Evolutionary conservation across 371 early-diverging fungal species (phyloP).

Genomic region (Saksenaea oblongispora): DNA sequence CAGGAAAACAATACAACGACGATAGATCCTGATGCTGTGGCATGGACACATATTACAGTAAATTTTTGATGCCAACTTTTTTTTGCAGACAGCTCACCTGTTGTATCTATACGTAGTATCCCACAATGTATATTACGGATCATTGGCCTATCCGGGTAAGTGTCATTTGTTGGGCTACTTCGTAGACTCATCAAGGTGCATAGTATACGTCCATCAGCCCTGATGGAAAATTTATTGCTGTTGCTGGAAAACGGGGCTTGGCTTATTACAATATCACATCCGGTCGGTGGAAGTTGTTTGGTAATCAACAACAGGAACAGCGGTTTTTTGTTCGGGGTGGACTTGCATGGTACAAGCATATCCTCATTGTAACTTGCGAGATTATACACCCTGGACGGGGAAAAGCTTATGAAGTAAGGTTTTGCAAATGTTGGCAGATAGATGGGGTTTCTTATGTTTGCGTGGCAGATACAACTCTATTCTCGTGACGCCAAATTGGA

Average conservation of each 20-base stretch:
- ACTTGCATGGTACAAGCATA: slow-evolving; percentile 76
- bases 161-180: not conserved
- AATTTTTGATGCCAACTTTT: not conserved
- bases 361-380: slow-evolving; percentile 70
- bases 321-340: slow-evolving; percentile 75
- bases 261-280: slow-evolving; percentile 76
- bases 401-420: slow-evolving; percentile 63
- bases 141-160: slow-evolving; percentile 85
- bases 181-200: not conserved
- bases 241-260: slow-evolving; percentile 81
- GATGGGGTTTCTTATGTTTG: not conserved
- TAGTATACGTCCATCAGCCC: slow-evolving; percentile 68
- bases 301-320: slow-evolving; percentile 84
- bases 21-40: slow-evolving; percentile 72
- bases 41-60: slow-evolving; percentile 80
- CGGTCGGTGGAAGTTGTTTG: slow-evolving; percentile 85
- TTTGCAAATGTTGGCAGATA: not conserved
- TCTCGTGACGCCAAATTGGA: slow-evolving; percentile 81
- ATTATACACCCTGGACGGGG: slow-evolving; percentile 19
- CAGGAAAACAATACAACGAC: slow-evolving; percentile 70
- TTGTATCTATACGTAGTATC: slow-evolving; percentile 47
- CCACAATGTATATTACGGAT: slow-evolving; percentile 73
- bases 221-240: slow-evolving; percentile 74
- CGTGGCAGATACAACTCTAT: slow-evolving; percentile 67
- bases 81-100: not conserved